A percentile compares a stretch with the other conserved stretches of the same genome.
Evolutionary conservation across 2,329 filamentous ascomycete species (phyloP).

Genomic region (Trichoderma arundinaceum): DNA sequence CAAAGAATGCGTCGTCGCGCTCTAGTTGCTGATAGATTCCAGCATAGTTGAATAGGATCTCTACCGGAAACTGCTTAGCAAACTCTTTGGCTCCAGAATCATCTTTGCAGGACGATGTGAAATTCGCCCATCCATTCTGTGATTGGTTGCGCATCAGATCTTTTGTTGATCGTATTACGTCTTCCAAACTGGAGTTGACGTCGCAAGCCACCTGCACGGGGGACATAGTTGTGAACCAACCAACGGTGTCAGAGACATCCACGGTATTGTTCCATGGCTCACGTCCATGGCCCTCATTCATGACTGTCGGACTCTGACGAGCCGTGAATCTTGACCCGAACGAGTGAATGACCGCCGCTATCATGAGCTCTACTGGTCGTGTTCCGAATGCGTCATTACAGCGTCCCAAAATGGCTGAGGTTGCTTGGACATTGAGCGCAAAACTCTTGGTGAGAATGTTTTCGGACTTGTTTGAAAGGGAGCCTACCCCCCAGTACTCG

Average conservation of each 20-base stretch:
- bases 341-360: slow-evolving; percentile 12
- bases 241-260: slow-evolving; percentile 43
- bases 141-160: neutral
- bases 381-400: slow-evolving; percentile 13
- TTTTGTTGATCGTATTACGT: neutral
- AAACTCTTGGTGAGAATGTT: no score
- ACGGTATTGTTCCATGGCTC: slow-evolving; percentile 40
- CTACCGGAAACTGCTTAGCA: no score
- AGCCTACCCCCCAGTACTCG: no score
- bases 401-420: neutral
- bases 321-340: neutral
- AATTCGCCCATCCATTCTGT: slow-evolving; percentile 4
- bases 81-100: neutral
- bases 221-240: slow-evolving; percentile 46
- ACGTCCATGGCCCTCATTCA: slow-evolving; percentile 44
- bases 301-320: slow-evolving; percentile 17
- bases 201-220: slow-evolving; percentile 34
- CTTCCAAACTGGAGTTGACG: neutral
- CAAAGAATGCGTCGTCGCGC: no score
- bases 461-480: no score
- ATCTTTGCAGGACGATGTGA: neutral
- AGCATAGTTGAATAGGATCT: no score
- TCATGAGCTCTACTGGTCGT: slow-evolving; percentile 13
- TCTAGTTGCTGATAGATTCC: no score
- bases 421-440: neutral